Percentiles rank a stretch among this genome's conserved stretches.
These are phyloP conservation scores for Populus deltoides DNA, from an alignment of 345 rosid species.

Conservation along the genomic window DNA sequence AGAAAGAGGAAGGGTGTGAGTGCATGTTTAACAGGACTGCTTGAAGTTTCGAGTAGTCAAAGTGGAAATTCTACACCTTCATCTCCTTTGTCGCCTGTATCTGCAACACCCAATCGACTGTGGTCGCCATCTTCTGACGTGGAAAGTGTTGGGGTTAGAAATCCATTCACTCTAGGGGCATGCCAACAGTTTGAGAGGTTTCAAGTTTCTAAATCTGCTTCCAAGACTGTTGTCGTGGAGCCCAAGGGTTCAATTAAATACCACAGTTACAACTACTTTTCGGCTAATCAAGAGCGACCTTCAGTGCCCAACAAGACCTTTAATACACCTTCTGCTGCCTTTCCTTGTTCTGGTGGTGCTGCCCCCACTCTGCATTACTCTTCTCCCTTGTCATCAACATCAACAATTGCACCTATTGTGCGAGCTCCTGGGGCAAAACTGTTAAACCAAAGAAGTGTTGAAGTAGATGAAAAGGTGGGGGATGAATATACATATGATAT, in stretches of 20 bases:
- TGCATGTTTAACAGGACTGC: constrained; percentile 31
- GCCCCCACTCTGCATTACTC: constrained; percentile 19
- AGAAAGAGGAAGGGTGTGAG: constrained; percentile 66
- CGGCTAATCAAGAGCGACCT: constrained; percentile 22
- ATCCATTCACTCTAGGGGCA: constrained; percentile 30
- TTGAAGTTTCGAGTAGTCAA: constrained; percentile 83
- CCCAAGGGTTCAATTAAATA: constrained; percentile 21
- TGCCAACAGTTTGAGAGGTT: constrained; percentile 15
- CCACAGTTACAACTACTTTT: constrained; percentile 8
- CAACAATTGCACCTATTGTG: constrained; percentile 54
- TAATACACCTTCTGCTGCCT: constrained; percentile 46
- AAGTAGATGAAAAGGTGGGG: constrained; percentile 34
- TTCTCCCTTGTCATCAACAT: constrained; percentile 37
- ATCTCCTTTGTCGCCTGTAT: constrained; percentile 67
- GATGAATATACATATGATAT: constrained; percentile 63
- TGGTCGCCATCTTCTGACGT: constrained; percentile 35
- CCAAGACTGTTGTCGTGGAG: constrained; percentile 14
- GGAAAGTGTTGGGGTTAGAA: constrained; percentile 27
- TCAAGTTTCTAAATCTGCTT: constrained; percentile 29
- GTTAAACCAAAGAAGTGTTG: constrained; percentile 20
- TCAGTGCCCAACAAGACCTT: constrained; percentile 25
- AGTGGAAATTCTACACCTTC: constrained; percentile 93
- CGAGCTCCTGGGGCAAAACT: constrained; percentile 74
- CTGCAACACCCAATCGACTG: constrained; percentile 26
- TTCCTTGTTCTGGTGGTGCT: constrained; percentile 36